phyloP scores from a whole-genome alignment of 2,329 filamentous ascomycete species.

The Podosphaera xanthii region DNA sequence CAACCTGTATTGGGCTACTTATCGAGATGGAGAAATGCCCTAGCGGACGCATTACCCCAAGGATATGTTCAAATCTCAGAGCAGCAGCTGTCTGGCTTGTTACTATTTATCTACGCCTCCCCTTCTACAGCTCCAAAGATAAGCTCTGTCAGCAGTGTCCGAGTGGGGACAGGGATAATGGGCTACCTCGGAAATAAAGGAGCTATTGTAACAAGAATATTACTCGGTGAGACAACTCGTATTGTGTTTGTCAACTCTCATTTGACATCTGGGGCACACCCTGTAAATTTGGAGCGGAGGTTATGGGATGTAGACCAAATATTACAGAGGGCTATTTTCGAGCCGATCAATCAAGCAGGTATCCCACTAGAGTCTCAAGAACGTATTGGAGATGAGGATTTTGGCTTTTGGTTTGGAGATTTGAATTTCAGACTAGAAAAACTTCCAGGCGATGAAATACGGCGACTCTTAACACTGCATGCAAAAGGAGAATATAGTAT shows the following conservation, averaged over 20 bases:
- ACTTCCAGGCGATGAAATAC: constrained; percentile 74
- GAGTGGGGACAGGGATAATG: constrained; percentile 70
- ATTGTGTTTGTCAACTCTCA: constrained; percentile 84
- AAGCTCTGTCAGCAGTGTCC: constrained; percentile 59
- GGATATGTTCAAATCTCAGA: constrained; percentile 59
- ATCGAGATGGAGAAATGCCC: constrained; percentile 58
- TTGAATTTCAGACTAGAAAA: constrained; percentile 83
- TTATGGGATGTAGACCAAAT: constrained; percentile 78
- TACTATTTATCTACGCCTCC: constrained; percentile 70
- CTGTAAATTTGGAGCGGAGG: constrained; percentile 52
- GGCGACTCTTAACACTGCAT: constrained; percentile 62
- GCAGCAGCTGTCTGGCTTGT: constrained; percentile 67
- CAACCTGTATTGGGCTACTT: constrained; percentile 51
- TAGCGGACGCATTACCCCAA: constrained; percentile 49
- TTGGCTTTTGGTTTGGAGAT: constrained; percentile 91
- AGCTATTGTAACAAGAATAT: constrained; percentile 55
- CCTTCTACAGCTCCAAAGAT: constrained; percentile 51
- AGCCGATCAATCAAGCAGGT: constrained; percentile 43
- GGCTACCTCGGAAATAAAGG: constrained; percentile 96
- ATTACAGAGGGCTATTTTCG: constrained; percentile 50
- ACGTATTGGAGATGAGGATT: constrained; percentile 70
- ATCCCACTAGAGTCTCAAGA: constrained; percentile 42
- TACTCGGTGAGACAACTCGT: constrained; percentile 74
- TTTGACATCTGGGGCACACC: constrained; percentile 67
- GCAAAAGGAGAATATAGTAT: constrained; percentile 54